These are phyloP conservation scores for Tricholoma bakamatsutake DNA, from an alignment of 768 basidiomycete genomes.

Conservation along the genomic window DNA sequence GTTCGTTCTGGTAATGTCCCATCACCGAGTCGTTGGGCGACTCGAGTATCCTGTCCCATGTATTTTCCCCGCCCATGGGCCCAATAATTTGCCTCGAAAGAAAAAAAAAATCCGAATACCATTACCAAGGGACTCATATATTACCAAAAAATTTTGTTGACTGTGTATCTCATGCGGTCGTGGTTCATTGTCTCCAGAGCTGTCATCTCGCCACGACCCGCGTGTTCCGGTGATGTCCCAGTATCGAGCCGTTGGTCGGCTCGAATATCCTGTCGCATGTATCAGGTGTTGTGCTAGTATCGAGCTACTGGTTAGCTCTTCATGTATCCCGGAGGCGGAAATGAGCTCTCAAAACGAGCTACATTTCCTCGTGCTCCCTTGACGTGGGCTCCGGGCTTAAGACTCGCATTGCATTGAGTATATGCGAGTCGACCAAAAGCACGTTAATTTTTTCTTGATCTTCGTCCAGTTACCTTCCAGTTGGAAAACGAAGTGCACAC, in stretches of 20 bases:
- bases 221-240: not conserved
- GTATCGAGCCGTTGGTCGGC: not conserved
- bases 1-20: not conserved
- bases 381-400: conserved; percentile 19
- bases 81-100: too few relatives aligned
- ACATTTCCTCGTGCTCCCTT: conserved; percentile 19
- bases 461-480: not conserved
- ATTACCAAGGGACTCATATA: too few relatives aligned
- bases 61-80: not conserved
- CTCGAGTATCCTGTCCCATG: not conserved
- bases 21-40: not conserved
- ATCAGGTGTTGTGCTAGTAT: not conserved
- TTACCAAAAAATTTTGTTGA: too few relatives aligned
- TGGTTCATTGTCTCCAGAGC: not conserved
- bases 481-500: not conserved
- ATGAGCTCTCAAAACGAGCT: not conserved
- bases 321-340: conserved; percentile 2
- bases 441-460: conserved; percentile 6
- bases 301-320: not conserved
- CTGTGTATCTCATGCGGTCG: not conserved
- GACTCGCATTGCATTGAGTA: not conserved
- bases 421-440: conserved; percentile 14
- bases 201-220: not conserved
- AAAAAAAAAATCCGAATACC: too few relatives aligned
- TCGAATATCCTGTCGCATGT: conserved; percentile 1